phyloP scores from a whole-genome alignment of 2,329 filamentous ascomycete species.

The Zymoseptoria passerinii region DNA sequence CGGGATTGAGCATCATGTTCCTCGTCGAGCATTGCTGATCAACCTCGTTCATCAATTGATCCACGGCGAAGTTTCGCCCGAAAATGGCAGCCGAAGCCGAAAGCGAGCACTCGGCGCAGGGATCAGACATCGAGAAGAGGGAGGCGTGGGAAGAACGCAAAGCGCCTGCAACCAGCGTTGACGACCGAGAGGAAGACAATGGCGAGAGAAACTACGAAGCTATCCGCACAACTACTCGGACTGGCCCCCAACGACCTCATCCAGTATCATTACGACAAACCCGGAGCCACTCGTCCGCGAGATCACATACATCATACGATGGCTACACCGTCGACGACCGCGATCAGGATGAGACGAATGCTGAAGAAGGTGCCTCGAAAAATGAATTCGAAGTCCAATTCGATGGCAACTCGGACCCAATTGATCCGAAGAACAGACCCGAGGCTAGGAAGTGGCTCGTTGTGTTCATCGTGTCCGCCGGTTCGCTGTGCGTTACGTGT shows the following conservation, averaged over 20 bases:
- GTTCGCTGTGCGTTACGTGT: constrained; percentile 76
- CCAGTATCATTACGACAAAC: constrained; percentile 8
- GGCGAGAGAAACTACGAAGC: neutral
- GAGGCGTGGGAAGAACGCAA: neutral
- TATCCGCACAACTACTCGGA: neutral
- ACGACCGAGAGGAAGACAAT: neutral
- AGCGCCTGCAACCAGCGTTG: neutral
- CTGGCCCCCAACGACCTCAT: neutral
- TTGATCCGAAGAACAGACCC: constrained; percentile 63
- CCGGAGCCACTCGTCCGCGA: constrained; percentile 21
- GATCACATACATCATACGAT: constrained; percentile 26
- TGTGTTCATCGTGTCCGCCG: constrained; percentile 62
- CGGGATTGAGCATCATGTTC: too few species aligned
- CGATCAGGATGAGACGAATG: neutral
- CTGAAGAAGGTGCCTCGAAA: constrained; percentile 14
- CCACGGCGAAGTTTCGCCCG: neutral
- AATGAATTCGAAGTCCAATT: constrained; percentile 62
- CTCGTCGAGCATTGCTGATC: neutral
- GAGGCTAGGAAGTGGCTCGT: constrained; percentile 69
- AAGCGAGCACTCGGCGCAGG: neutral
- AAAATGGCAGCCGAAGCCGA: neutral
- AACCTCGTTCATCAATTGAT: neutral
- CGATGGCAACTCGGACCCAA: constrained; percentile 64
- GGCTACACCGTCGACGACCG: constrained; percentile 19
- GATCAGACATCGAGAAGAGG: neutral